A percentile compares a stretch with the other conserved stretches of the same genome.
Evolutionary conservation across 2,329 filamentous ascomycete species (phyloP).

Genomic region (Neoascochyta sp.): DNA sequence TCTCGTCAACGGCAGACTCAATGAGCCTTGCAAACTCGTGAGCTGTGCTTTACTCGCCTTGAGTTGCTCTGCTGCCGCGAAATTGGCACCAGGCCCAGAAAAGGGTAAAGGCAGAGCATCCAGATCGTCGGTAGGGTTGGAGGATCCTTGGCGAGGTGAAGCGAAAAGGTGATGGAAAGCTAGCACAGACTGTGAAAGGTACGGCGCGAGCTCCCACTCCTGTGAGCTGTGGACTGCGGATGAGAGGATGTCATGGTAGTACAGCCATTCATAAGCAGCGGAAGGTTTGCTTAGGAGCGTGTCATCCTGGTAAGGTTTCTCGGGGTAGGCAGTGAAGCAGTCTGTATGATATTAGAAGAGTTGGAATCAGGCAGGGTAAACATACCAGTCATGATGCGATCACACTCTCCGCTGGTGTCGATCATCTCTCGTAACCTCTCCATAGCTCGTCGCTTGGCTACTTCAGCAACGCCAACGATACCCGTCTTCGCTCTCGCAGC

Average conservation of each 20-base stretch:
- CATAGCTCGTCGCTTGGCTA: slow-evolving; percentile 68
- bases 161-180: slow-evolving; percentile 92
- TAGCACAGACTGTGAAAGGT: slow-evolving; percentile 79
- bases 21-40: slow-evolving; percentile 66
- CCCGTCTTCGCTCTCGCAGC: slow-evolving; percentile 47
- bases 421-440: slow-evolving; percentile 71
- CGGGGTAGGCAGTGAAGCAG: slow-evolving; percentile 81
- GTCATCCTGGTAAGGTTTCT: slow-evolving; percentile 89
- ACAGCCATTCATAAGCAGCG: slow-evolving; percentile 85
- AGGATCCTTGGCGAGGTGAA: slow-evolving; percentile 49
- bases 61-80: slow-evolving; percentile 71
- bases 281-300: slow-evolving; percentile 84
- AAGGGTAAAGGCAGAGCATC: slow-evolving; percentile 61
- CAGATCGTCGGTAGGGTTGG: slow-evolving; percentile 44
- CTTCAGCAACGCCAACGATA: slow-evolving; percentile 65
- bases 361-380: not conserved
- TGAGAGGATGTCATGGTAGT: slow-evolving; percentile 85
- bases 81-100: slow-evolving; percentile 76
- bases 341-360: slow-evolving; percentile 45
- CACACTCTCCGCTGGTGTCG: slow-evolving; percentile 73
- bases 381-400: slow-evolving; percentile 65
- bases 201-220: slow-evolving; percentile 87
- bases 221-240: slow-evolving; percentile 76
- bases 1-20: slow-evolving; percentile 68
- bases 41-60: slow-evolving; percentile 75